These are phyloP conservation scores for Linaria vulgaris DNA, from an alignment of 257 asterid species.

Conservation along the genomic window DNA sequence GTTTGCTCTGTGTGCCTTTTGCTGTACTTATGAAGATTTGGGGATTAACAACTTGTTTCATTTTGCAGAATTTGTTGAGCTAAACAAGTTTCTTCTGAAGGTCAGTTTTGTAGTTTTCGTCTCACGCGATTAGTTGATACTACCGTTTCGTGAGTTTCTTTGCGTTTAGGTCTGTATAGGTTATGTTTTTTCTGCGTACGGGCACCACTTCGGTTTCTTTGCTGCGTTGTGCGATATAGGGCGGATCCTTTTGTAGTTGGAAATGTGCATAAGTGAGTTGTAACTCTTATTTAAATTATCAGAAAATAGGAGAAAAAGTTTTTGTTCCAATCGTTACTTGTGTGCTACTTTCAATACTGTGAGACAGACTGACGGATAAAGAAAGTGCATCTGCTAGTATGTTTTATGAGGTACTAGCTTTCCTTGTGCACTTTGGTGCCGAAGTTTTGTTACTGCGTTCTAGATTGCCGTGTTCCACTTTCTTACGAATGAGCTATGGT, in stretches of 20 bases:
- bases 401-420: constrained; percentile 10
- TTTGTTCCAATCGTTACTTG: neutral
- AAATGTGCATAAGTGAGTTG: constrained; percentile 10
- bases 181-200: neutral
- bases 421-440: no score
- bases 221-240: constrained; percentile 1
- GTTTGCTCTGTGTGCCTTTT: neutral
- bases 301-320: neutral
- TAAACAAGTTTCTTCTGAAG: constrained; percentile 82
- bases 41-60: neutral
- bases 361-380: neutral
- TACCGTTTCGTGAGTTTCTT: neutral
- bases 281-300: neutral
- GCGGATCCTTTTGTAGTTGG: neutral
- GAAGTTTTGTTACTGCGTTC: no score
- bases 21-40: neutral
- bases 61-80: constrained; percentile 64
- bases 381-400: neutral
- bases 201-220: constrained; percentile 1
- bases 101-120: constrained; percentile 40
- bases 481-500: no score
- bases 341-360: neutral
- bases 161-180: neutral
- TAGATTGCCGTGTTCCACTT: no score
- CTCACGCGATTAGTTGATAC: neutral